Evolutionary conservation across 2,329 filamentous ascomycete genomes (phyloP), one percentile per base, ranked within the genome.

Genomic region (Rachicladosporium sp.): DNA sequence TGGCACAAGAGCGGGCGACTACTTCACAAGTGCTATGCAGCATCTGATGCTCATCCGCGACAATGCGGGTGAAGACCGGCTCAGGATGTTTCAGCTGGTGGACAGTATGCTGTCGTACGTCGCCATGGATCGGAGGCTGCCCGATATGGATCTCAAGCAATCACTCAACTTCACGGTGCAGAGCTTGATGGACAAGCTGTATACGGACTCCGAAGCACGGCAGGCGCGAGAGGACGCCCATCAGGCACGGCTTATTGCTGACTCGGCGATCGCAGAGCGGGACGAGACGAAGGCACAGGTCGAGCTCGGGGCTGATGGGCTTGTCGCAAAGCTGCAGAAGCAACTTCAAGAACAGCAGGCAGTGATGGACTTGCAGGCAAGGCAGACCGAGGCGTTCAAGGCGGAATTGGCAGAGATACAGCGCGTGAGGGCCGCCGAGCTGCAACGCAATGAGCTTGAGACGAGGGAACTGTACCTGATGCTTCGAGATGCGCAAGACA

Each of bases 41-140:
- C 91, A 98, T 66, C 72, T 98, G 59, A 72, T 98, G 51, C 73
- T 98, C 33, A 93, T 96, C 49, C 77, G 87, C 42, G 83, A 94
- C 55, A 91, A 87, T 48, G 86, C 93, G 52, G 82, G 82, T 36
- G 91, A 96, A 58, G 91, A 98, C 62, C 78, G 87, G 10, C 65
- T 95, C 45, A 80, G 86, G 36, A 91, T 95, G 81, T 98, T 96
- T 65, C 91, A 96, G 67, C 76, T 98, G 23, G 88, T 96, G 21
- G 91, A 98, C 63, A 81, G 85, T n/a, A 96, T 96, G 87, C 77
- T 98, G 49, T 94, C 87, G 62, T 96, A 96, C 62, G 89, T 98
- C 46, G 89, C 89, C 52, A 98, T 98, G 89, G 91, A 98, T 62
- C 77, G 91, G 56, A 76, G 91, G 47, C 64, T 96, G 48, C 91